phyloP scores from a whole-genome alignment of 257 asterid species.

The Petunia axillaris region DNA sequence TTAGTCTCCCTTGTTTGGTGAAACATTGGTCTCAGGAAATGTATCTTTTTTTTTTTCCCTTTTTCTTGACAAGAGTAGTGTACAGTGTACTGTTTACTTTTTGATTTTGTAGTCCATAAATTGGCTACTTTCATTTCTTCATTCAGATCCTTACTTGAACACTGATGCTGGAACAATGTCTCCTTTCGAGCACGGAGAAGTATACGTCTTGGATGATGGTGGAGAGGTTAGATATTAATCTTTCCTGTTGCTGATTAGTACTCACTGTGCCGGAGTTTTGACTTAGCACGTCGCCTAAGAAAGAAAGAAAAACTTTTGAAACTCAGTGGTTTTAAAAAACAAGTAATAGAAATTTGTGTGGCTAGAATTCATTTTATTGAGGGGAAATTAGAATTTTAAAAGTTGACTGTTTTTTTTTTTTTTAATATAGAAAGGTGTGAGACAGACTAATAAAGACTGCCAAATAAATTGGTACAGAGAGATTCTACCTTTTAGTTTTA shows the following conservation, averaged over 20 bases:
- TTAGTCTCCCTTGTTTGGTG: background rate
- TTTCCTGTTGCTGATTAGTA: background rate
- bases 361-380: too few relatives aligned
- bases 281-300: too few relatives aligned
- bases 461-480: too few relatives aligned
- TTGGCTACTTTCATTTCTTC: conserved; percentile 17
- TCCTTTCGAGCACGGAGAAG: conserved; percentile 83
- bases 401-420: too few relatives aligned
- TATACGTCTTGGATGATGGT: conserved; percentile 74
- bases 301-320: too few relatives aligned
- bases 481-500: background rate
- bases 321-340: too few relatives aligned
- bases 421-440: too few relatives aligned
- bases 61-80: background rate
- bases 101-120: background rate
- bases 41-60: background rate
- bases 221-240: conserved; percentile 61
- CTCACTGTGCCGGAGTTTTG: too few relatives aligned
- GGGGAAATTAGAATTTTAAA: too few relatives aligned
- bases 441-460: too few relatives aligned
- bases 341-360: too few relatives aligned
- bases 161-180: conserved; percentile 87
- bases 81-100: background rate
- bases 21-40: background rate
- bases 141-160: conserved; percentile 71